These are phyloP conservation scores for Lasiodiplodia hormozganensis DNA, from an alignment of 2,329 filamentous ascomycete genomes.

Conservation along the genomic window DNA sequence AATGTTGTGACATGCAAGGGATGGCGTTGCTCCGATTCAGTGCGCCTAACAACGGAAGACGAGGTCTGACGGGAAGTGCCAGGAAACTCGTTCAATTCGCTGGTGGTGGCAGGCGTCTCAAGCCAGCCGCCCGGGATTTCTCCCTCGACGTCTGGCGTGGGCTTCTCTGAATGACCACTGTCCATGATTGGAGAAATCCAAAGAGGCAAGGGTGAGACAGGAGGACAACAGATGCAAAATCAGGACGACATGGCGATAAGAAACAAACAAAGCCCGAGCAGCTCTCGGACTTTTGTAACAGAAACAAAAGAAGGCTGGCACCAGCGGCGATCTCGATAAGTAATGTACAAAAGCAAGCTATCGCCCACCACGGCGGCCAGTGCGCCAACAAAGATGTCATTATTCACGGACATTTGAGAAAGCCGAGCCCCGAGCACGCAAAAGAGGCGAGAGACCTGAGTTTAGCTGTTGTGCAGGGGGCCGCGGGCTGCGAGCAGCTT, in stretches of 20 bases:
- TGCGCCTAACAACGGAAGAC: background rate
- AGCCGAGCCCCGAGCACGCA: constrained; percentile 13
- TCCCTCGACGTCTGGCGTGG: constrained; percentile 40
- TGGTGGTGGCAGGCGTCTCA: constrained; percentile 39
- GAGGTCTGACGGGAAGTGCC: background rate
- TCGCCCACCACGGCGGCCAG: background rate
- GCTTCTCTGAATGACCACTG: constrained; percentile 33
- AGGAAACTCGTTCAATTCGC: constrained; percentile 9
- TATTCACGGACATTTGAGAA: background rate
- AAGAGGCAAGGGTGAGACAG: background rate
- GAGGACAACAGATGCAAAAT: background rate
- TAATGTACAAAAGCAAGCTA: background rate
- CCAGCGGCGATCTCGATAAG: background rate
- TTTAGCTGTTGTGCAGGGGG: background rate
- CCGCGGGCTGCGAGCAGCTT: background rate
- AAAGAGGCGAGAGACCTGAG: background rate
- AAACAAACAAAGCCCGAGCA: background rate
- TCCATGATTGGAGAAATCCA: background rate
- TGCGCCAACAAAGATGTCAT: constrained; percentile 20
- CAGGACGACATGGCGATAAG: background rate
- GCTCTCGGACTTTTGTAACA: background rate
- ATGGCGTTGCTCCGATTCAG: background rate
- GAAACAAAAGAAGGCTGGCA: background rate
- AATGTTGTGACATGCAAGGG: background rate
- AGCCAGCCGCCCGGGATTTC: constrained; percentile 46